These are phyloP conservation scores for Mycothermus thermophilus DNA, from an alignment of 495 filamentous ascomycete species.

Conservation along the genomic window DNA sequence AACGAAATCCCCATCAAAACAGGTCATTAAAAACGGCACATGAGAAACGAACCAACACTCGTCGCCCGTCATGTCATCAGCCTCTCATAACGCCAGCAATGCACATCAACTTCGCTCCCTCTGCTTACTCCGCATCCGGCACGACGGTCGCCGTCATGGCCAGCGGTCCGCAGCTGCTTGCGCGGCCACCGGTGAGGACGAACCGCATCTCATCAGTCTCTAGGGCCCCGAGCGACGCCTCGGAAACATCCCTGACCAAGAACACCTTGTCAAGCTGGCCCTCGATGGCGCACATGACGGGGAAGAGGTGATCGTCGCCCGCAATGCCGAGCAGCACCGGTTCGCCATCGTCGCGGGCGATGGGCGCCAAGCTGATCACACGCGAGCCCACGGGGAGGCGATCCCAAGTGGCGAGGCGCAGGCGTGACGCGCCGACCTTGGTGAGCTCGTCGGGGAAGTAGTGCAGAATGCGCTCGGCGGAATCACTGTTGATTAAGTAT, in stretches of 20 bases:
- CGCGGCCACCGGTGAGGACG: conserved; percentile 1
- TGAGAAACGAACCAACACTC: too few relatives aligned
- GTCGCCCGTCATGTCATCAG: too few relatives aligned
- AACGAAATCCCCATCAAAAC: too few relatives aligned
- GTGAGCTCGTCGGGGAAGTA: conserved; percentile 8
- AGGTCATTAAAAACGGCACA: too few relatives aligned
- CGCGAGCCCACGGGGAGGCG: conserved; percentile 5
- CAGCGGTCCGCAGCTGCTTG: conserved; percentile 1
- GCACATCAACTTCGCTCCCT: too few relatives aligned
- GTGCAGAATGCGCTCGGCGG: conserved; percentile 5
- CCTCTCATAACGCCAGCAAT: too few relatives aligned
- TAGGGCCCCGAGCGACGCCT: background rate
- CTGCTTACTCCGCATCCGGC: background rate
- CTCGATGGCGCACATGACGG: conserved; percentile 1
- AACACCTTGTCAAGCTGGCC: conserved; percentile 1
- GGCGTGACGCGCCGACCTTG: conserved; percentile 5
- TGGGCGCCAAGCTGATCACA: conserved; percentile 3
- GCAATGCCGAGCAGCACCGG: background rate
- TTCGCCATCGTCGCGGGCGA: background rate
- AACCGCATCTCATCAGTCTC: conserved; percentile 2
- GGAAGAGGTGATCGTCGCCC: background rate
- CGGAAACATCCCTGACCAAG: background rate
- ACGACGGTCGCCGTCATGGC: background rate
- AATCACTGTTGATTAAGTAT: conserved; percentile 2
- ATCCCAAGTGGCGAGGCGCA: conserved; percentile 8